These are phyloP conservation scores for Fusarium sp. DNA, from an alignment of 2,329 filamentous ascomycete genomes.

Conservation along the genomic window DNA sequence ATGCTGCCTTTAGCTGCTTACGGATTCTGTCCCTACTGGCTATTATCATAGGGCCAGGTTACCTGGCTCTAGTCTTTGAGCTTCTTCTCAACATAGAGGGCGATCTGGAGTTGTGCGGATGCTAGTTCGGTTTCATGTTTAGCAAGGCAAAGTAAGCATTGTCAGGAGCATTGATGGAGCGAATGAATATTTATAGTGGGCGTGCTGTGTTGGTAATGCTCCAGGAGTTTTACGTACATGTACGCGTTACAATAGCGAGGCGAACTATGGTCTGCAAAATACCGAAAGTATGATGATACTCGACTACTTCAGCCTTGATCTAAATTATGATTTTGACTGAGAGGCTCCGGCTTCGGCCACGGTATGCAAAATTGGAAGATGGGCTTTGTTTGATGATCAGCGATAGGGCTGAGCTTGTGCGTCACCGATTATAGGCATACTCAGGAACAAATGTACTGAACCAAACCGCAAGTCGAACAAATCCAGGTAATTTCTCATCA, in stretches of 20 bases:
- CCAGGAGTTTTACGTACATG: background rate
- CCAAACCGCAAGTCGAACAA: background rate
- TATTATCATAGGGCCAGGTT: background rate
- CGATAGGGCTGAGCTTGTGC: too few species aligned
- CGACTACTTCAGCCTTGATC: background rate
- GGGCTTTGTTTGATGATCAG: background rate
- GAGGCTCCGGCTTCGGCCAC: too few species aligned
- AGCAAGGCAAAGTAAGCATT: constrained; percentile 7
- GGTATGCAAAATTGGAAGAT: background rate
- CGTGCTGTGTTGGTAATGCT: background rate
- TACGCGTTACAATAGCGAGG: constrained; percentile 17
- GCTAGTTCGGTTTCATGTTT: background rate
- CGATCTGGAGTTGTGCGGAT: constrained; percentile 5
- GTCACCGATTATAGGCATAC: too few species aligned
- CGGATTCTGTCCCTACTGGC: background rate
- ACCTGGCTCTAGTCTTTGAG: background rate
- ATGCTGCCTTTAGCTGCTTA: background rate
- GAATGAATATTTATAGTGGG: background rate
- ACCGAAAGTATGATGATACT: constrained; percentile 4
- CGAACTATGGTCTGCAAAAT: constrained; percentile 17
- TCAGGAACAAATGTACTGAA: background rate
- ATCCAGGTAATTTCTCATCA: background rate
- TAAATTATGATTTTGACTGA: background rate
- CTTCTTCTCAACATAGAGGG: constrained; percentile 12
- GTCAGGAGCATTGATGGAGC: background rate